Conservation (phyloP, 257 asterid species). For the Rehmannia glutinosa region DNA sequence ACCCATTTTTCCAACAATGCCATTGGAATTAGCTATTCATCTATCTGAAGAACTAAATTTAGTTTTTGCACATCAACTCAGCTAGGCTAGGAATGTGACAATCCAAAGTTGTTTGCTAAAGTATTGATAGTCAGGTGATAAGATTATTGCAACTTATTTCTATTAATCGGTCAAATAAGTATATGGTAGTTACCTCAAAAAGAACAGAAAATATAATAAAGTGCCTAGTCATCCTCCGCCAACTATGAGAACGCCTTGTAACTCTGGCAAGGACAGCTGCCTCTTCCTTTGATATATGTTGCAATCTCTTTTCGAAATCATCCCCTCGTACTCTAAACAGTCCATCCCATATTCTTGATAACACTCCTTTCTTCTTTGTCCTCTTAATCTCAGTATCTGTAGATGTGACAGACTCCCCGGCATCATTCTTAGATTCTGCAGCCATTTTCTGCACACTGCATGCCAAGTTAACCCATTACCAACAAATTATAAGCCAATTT, state of each 20-base stretch:
- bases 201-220: conserved; percentile 56
- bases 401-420: conserved; percentile 36
- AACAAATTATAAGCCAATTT: neutral
- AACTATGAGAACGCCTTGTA: conserved; percentile 55
- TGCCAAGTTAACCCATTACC: conserved; percentile 5
- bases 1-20: neutral
- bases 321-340: conserved; percentile 59
- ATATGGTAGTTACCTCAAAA: conserved; percentile 56
- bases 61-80: neutral
- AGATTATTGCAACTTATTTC: neutral
- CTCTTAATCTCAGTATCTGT: conserved; percentile 40
- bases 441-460: conserved; percentile 48
- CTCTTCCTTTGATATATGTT: conserved; percentile 89
- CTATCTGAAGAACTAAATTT: too few relatives aligned
- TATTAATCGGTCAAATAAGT: neutral
- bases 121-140: neutral
- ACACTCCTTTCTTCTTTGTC: conserved; percentile 58
- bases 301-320: conserved; percentile 87
- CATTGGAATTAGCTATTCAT: too few relatives aligned
- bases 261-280: conserved; percentile 63
- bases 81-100: neutral
- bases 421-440: conserved; percentile 47
- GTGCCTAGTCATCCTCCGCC: conserved; percentile 55
- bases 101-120: neutral
- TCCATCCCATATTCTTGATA: conserved; percentile 72